A percentile compares a stretch with the other conserved stretches of the same genome.
Evolutionary conservation across 2,329 filamentous ascomycete genomes (phyloP).

Genomic region (Myriosclerotinia curreyana): DNA sequence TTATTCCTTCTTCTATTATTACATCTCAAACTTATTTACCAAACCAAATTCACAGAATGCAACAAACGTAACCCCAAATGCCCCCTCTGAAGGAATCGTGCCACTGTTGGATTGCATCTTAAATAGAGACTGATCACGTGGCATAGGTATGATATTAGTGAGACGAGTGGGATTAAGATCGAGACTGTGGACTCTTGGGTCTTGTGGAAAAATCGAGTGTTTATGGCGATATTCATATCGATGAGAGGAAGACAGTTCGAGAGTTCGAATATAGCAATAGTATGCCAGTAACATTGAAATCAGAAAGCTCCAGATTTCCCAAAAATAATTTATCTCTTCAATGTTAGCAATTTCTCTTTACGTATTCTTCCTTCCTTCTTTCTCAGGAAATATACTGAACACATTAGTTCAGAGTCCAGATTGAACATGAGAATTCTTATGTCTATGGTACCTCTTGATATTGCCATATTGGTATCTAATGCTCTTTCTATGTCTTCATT

Average conservation of each 20-base stretch:
- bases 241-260: not conserved
- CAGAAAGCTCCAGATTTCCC: too few relatives aligned
- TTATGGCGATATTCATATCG: not conserved
- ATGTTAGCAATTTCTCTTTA: not conserved
- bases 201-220: not conserved
- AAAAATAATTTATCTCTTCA: not conserved
- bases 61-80: slow-evolving; percentile 9
- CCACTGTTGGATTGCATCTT: not conserved
- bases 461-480: not conserved
- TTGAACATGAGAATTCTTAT: not conserved
- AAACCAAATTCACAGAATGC: too few relatives aligned
- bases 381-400: not conserved
- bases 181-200: not conserved
- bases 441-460: not conserved
- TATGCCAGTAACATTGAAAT: not conserved
- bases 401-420: not conserved
- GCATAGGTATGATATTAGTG: not conserved
- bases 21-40: too few relatives aligned
- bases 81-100: not conserved
- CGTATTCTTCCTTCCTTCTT: not conserved
- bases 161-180: not conserved
- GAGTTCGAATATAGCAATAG: not conserved
- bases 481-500: not conserved
- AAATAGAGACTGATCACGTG: not conserved
- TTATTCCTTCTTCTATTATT: too few relatives aligned